These are phyloP conservation scores for Myxozyma geophila DNA, from an alignment of 805 yeast genomes.

Conservation along the genomic window DNA sequence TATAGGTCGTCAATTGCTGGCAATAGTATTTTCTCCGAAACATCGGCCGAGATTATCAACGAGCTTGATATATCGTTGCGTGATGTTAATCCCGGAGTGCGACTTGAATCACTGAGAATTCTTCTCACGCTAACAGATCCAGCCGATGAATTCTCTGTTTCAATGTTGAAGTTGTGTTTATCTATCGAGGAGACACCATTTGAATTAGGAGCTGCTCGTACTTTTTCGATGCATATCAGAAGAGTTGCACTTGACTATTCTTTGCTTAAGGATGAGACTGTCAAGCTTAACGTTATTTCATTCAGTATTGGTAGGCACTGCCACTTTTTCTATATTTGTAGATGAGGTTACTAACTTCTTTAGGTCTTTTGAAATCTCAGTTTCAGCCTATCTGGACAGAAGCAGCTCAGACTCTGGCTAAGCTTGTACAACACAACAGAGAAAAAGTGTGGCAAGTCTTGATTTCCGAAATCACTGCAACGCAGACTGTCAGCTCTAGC, in stretches of 20 bases:
- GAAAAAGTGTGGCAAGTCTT: constrained; percentile 26
- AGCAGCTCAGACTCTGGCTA: constrained; percentile 63
- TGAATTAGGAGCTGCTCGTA: constrained; percentile 71
- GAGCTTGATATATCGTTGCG: constrained; percentile 7
- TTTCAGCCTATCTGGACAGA: constrained; percentile 89
- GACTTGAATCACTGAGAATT: constrained; percentile 39
- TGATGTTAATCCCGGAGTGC: constrained; percentile 10
- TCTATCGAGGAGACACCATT: constrained; percentile 75
- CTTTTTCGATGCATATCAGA: constrained; percentile 70
- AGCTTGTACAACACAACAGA: constrained; percentile 46
- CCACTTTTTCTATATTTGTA: neutral
- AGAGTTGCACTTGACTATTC: constrained; percentile 37
- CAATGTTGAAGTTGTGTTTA: constrained; percentile 55
- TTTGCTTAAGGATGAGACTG: constrained; percentile 9
- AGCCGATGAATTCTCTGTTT: constrained; percentile 44
- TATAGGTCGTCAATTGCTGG: neutral
- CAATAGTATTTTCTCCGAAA: neutral
- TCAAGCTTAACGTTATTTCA: constrained; percentile 10
- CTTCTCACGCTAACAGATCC: constrained; percentile 38
- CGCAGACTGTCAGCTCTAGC: neutral
- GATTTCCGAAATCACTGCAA: constrained; percentile 11
- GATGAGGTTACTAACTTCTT: constrained; percentile 27
- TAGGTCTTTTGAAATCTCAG: constrained; percentile 73
- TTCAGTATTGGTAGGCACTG: constrained; percentile 22
- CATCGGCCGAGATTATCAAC: neutral